phyloP scores from a whole-genome alignment of 768 basidiomycete species.

The Boletus vinaceobasis region DNA sequence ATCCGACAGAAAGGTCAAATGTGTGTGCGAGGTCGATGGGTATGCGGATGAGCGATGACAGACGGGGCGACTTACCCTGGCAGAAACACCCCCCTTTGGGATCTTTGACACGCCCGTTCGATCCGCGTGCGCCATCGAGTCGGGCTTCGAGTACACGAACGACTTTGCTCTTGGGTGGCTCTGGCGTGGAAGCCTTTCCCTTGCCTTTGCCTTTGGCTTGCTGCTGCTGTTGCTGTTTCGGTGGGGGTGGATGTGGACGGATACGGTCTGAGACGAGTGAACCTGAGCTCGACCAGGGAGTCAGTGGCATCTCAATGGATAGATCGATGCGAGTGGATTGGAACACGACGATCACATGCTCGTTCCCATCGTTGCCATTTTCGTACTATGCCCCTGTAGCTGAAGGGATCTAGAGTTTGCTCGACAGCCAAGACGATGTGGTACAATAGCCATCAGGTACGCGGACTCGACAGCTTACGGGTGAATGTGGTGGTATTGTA shows the following conservation, averaged over 20 bases:
- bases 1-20: too few relatives aligned
- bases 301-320: constrained; percentile 5
- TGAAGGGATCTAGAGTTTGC: too few relatives aligned
- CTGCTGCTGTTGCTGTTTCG: constrained; percentile 19
- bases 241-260: constrained; percentile 26
- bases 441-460: too few relatives aligned
- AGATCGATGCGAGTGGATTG: background rate
- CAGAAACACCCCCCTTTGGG: constrained; percentile 70
- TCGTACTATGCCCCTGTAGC: background rate
- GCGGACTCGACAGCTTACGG: too few relatives aligned
- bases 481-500: too few relatives aligned
- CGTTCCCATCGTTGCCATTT: background rate
- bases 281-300: constrained; percentile 32
- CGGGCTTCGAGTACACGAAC: constrained; percentile 48
- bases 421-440: too few relatives aligned
- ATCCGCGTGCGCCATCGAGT: constrained; percentile 36
- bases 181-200: constrained; percentile 35
- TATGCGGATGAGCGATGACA: background rate
- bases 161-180: constrained; percentile 44
- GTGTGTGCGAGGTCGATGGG: background rate
- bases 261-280: constrained; percentile 58
- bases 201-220: constrained; percentile 34
- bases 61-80: constrained; percentile 42
- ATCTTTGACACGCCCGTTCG: constrained; percentile 42
- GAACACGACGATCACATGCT: background rate